A percentile compares a stretch with the other conserved stretches of the same genome.
These are phyloP conservation scores for Penicillium ucsense DNA, from an alignment of 495 filamentous ascomycete genomes.

Conservation along the genomic window DNA sequence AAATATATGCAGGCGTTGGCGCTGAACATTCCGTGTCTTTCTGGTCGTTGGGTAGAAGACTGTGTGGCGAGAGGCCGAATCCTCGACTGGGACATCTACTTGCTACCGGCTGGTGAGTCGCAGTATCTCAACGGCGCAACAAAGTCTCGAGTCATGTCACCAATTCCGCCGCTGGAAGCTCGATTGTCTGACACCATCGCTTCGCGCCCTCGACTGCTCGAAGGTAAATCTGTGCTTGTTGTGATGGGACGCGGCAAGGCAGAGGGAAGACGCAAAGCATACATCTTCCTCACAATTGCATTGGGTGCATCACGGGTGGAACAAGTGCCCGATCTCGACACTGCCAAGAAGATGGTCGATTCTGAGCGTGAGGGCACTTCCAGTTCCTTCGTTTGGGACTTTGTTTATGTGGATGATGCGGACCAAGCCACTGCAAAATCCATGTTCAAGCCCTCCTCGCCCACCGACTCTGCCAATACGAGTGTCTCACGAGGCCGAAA, in stretches of 20 bases:
- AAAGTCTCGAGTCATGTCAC: conserved; percentile 57
- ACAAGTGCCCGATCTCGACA: conserved; percentile 52
- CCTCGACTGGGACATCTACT: conserved; percentile 69
- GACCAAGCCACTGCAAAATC: conserved; percentile 38
- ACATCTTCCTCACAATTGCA: conserved; percentile 66
- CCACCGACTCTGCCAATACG: conserved; percentile 4
- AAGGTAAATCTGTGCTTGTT: conserved; percentile 60
- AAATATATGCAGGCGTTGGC: conserved; percentile 97
- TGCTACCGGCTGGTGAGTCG: conserved; percentile 79
- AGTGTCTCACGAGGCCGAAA: conserved; percentile 25
- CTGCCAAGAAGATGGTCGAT: conserved; percentile 45
- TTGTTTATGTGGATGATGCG: conserved; percentile 67
- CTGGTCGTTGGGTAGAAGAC: conserved; percentile 67
- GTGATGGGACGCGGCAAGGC: conserved; percentile 60
- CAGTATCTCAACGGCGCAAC: conserved; percentile 66
- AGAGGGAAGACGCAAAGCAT: conserved; percentile 51
- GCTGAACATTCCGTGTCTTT: conserved; percentile 76
- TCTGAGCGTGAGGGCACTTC: conserved; percentile 29
- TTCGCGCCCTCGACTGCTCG: conserved; percentile 50
- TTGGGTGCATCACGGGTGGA: conserved; percentile 61
- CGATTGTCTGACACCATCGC: conserved; percentile 47
- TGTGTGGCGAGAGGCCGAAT: conserved; percentile 51
- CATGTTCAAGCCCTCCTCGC: conserved; percentile 20
- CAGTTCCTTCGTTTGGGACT: conserved; percentile 50
- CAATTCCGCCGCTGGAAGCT: conserved; percentile 48